phyloP scores from a whole-genome alignment of 169 alveolate genomes.

The Plasmodium malariae region DNA sequence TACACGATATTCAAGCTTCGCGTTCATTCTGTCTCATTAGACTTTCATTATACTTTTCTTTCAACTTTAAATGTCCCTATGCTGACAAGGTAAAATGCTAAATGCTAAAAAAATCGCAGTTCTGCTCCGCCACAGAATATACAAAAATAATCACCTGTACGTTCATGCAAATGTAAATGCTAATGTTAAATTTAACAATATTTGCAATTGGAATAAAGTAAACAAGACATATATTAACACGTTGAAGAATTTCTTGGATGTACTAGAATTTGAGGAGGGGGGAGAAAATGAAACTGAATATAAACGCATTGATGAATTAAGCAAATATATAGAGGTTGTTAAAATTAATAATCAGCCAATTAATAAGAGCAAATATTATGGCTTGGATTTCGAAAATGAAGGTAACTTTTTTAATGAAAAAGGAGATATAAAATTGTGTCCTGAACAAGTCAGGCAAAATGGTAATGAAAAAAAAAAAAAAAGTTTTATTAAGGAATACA shows the following conservation, averaged over 20 bases:
- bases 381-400: slow-evolving; percentile 29
- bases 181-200: background rate
- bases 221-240: slow-evolving; percentile 16
- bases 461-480: background rate
- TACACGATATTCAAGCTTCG: too few relatives aligned
- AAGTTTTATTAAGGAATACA: slow-evolving; percentile 28
- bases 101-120: background rate
- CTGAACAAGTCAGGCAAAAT: slow-evolving; percentile 24
- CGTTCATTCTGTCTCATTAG: too few relatives aligned
- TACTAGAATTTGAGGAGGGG: slow-evolving; percentile 31
- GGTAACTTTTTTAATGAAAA: slow-evolving; percentile 38
- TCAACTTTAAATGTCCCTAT: background rate
- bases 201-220: background rate
- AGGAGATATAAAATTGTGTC: slow-evolving; percentile 32
- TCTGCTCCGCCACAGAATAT: background rate
- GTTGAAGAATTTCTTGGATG: slow-evolving; percentile 14
- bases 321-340: slow-evolving; percentile 50
- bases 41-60: too few relatives aligned
- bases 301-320: slow-evolving; percentile 52
- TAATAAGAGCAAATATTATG: slow-evolving; percentile 49
- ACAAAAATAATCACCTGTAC: background rate
- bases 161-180: background rate
- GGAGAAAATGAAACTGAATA: slow-evolving; percentile 44
- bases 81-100: background rate
- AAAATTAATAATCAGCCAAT: slow-evolving; percentile 16